phyloP scores from a whole-genome alignment of 192 early-diverging fungal species.

The Linnemannia zychae region DNA sequence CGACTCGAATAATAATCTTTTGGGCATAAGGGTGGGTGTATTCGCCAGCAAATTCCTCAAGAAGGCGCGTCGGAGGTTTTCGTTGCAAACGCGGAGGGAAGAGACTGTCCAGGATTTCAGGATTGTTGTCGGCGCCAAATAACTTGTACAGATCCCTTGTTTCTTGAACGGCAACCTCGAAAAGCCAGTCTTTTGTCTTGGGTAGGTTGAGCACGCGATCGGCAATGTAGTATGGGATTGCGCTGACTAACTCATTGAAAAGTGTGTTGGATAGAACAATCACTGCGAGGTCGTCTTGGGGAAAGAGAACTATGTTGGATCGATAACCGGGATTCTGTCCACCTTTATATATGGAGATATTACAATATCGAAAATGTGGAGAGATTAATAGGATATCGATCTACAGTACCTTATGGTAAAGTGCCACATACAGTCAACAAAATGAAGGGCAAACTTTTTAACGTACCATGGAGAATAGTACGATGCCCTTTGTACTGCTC shows the following conservation, averaged over 20 bases:
- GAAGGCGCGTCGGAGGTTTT: constrained; percentile 14
- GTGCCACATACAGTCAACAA: constrained; percentile 10
- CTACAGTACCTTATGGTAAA: constrained; percentile 18
- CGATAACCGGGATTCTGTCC: constrained; percentile 23
- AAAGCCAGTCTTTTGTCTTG: constrained; percentile 29
- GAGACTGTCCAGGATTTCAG: constrained; percentile 8
- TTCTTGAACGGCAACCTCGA: constrained; percentile 14
- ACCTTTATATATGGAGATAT: constrained; percentile 11
- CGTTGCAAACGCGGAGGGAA: constrained; percentile 20
- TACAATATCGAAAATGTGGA: constrained; percentile 6
- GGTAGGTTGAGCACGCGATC: constrained; percentile 19
- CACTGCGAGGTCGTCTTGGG: constrained; percentile 26
- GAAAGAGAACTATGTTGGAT: constrained; percentile 15
- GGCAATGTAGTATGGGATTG: constrained; percentile 19
- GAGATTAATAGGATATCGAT: constrained; percentile 16
- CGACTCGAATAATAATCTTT: constrained; percentile 15
- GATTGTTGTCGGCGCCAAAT: constrained; percentile 23
- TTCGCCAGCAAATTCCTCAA: constrained; percentile 21
- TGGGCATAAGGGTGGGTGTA: constrained; percentile 32
- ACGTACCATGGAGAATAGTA: constrained; percentile 9
- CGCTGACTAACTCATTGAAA: constrained; percentile 3
- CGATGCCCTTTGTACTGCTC: constrained; percentile 30
- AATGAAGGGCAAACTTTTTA: constrained; percentile 13
- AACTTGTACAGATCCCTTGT: constrained; percentile 20
- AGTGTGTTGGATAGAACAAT: constrained; percentile 16